phyloP scores from a whole-genome alignment of 2,329 filamentous ascomycete genomes.

The Exophiala sp. region DNA sequence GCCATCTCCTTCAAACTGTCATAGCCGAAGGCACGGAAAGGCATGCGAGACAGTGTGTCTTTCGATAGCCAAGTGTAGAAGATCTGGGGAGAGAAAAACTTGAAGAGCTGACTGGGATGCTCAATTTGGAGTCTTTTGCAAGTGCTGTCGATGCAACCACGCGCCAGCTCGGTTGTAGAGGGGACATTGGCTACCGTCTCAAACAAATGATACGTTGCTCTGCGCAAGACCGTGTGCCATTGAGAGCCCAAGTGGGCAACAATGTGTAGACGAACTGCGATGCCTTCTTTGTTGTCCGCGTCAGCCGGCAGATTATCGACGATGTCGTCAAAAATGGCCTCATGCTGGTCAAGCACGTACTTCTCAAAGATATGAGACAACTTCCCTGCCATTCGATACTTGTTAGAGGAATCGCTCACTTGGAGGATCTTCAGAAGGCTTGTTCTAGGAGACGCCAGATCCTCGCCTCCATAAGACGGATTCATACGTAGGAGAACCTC shows the following conservation, averaged over 20 bases:
- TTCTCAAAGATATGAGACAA: conserved; percentile 71
- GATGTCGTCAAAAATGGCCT: conserved; percentile 77
- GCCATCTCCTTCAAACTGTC: conserved; percentile 62
- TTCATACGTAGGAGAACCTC: conserved; percentile 62
- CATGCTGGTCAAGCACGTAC: conserved; percentile 76
- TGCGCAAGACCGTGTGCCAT: conserved; percentile 80
- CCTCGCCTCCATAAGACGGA: conserved; percentile 59
- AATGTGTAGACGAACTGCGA: conserved; percentile 73
- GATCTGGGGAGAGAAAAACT: conserved; percentile 79
- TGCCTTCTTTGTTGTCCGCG: conserved; percentile 67
- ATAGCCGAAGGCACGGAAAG: conserved; percentile 82
- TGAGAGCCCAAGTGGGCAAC: conserved; percentile 69
- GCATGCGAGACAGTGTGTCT: conserved; percentile 63
- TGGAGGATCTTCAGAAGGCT: conserved; percentile 68
- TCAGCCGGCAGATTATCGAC: conserved; percentile 71
- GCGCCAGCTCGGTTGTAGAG: conserved; percentile 62
- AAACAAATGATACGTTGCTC: conserved; percentile 89
- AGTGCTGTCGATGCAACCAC: conserved; percentile 62
- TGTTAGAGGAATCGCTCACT: conserved; percentile 61
- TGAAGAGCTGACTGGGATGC: conserved; percentile 66
- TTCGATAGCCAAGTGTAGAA: conserved; percentile 82
- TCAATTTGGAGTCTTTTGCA: conserved; percentile 59
- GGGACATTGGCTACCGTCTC: conserved; percentile 74
- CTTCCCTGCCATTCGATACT: conserved; percentile 65
- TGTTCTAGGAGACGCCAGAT: conserved; percentile 59